phyloP scores from a whole-genome alignment of 192 early-diverging fungal species.

The Piromyces finnis region DNA sequence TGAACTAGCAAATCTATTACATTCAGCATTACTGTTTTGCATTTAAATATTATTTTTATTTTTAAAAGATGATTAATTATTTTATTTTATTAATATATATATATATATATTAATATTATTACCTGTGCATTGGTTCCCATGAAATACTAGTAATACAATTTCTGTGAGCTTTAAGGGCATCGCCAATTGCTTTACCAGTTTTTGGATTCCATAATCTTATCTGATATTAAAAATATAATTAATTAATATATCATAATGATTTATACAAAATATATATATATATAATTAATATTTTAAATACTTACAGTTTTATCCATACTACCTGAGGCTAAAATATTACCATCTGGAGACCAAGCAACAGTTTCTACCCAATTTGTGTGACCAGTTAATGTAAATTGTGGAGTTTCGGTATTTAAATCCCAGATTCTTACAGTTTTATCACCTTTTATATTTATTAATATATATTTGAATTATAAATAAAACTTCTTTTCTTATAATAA shows the following conservation, averaged over 20 bases:
- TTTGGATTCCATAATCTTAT: slow-evolving; percentile 73
- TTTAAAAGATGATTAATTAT: too few relatives aligned
- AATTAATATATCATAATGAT: too few relatives aligned
- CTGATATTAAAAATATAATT: neutral
- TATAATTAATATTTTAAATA: neutral
- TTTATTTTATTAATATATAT: too few relatives aligned
- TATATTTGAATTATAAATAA: too few relatives aligned
- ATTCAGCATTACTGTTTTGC: slow-evolving; percentile 53
- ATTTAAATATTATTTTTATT: too few relatives aligned
- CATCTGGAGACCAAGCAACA: slow-evolving; percentile 87
- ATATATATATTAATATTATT: too few relatives aligned
- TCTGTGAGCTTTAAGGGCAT: slow-evolving; percentile 60
- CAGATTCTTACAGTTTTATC: slow-evolving; percentile 90
- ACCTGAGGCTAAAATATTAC: slow-evolving; percentile 64
- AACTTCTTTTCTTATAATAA: too few relatives aligned
- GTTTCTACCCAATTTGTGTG: slow-evolving; percentile 87
- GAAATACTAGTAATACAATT: slow-evolving; percentile 78
- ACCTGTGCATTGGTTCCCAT: slow-evolving; percentile 87
- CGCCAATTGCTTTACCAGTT: slow-evolving; percentile 62
- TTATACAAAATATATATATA: too few relatives aligned
- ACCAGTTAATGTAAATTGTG: slow-evolving; percentile 54
- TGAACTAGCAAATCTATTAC: slow-evolving; percentile 65
- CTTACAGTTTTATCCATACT: slow-evolving; percentile 80
- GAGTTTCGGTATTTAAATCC: slow-evolving; percentile 96
- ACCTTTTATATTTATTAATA: slow-evolving; percentile 11